A percentile compares a stretch with the other conserved stretches of the same genome.
Evolutionary conservation across 2,329 filamentous ascomycete species (phyloP).

Genomic region (Hymenoscyphus repandus): DNA sequence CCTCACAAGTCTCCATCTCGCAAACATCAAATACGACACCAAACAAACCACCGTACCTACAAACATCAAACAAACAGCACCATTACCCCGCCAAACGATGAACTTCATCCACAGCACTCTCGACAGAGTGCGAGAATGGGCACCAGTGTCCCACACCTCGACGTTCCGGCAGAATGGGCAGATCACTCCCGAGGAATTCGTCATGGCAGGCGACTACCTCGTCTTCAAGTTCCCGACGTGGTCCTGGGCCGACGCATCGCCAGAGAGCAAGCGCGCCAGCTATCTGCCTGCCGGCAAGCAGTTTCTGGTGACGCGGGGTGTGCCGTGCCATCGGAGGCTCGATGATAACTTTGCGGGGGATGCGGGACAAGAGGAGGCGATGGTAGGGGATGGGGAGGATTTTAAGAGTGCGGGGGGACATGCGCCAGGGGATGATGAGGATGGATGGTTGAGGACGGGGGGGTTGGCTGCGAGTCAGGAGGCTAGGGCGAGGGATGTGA

Average conservation of each 20-base stretch:
- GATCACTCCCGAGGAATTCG: slow-evolving; percentile 95
- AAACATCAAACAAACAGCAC: neutral
- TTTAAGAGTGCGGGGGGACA: slow-evolving; percentile 43
- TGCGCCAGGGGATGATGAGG: slow-evolving; percentile 59
- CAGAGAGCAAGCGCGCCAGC: slow-evolving; percentile 68
- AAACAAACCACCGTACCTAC: neutral
- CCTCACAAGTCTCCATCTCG: neutral
- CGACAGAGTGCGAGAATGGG: slow-evolving; percentile 88
- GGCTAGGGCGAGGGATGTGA: slow-evolving; percentile 71
- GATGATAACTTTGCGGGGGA: slow-evolving; percentile 91
- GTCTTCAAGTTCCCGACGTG: slow-evolving; percentile 99
- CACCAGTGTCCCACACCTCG: slow-evolving; percentile 81
- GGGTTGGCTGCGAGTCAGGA: slow-evolving; percentile 71
- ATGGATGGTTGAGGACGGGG: slow-evolving; percentile 88
- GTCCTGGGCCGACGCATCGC: slow-evolving; percentile 89
- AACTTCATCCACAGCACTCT: slow-evolving; percentile 90
- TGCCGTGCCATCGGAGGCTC: slow-evolving; percentile 86
- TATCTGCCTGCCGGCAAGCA: slow-evolving; percentile 89
- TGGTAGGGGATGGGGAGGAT: slow-evolving; percentile 75
- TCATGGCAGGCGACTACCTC: slow-evolving; percentile 92
- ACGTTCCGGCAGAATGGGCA: slow-evolving; percentile 92
- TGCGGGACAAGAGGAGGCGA: slow-evolving; percentile 77
- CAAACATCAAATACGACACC: neutral
- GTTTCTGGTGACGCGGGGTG: slow-evolving; percentile 89
- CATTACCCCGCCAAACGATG: slow-evolving; percentile 47